These are phyloP conservation scores for Scheffersomyces stipitis DNA, from an alignment of 805 yeast genomes.

Conservation along the genomic window DNA sequence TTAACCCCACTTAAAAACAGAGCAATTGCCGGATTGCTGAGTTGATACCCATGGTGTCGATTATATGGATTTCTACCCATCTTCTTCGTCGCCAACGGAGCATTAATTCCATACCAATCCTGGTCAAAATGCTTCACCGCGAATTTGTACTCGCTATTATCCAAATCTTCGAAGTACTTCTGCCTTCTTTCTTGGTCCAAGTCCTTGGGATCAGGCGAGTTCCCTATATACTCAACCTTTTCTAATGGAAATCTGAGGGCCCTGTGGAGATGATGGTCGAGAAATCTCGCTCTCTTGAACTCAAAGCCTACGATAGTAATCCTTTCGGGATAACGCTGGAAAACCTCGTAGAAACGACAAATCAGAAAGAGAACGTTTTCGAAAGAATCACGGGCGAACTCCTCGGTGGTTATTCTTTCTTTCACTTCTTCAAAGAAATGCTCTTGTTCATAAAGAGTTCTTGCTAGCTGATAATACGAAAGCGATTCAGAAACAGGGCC, in stretches of 20 bases:
- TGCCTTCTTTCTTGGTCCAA: slow-evolving; percentile 16
- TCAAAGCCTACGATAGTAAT: slow-evolving; percentile 71
- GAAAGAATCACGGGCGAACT: slow-evolving; percentile 75
- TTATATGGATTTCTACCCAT: slow-evolving; percentile 55
- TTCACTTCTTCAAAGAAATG: slow-evolving; percentile 7
- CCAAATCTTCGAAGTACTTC: slow-evolving; percentile 48
- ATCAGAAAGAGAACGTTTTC: slow-evolving; percentile 70
- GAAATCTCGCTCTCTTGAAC: slow-evolving; percentile 64
- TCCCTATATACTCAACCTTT: slow-evolving; percentile 51
- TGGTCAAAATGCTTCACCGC: slow-evolving; percentile 54
- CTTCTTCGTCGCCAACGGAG: slow-evolving; percentile 49
- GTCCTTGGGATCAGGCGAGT: slow-evolving; percentile 52
- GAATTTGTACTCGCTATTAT: slow-evolving; percentile 46
- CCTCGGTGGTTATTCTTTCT: slow-evolving; percentile 52
- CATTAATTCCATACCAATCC: slow-evolving; percentile 59
- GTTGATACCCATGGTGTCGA: slow-evolving; percentile 3
- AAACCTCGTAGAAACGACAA: slow-evolving; percentile 49
- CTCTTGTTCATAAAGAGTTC: slow-evolving; percentile 18
- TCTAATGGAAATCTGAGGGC: slow-evolving; percentile 45
- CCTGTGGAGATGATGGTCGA: slow-evolving; percentile 48
- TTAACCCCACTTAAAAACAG: neutral
- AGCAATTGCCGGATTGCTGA: slow-evolving; percentile 4
- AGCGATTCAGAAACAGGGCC: slow-evolving; percentile 61
- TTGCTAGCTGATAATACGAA: slow-evolving; percentile 52
- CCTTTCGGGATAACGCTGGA: slow-evolving; percentile 46